Evolutionary conservation across 2,329 filamentous ascomycete genomes (phyloP).

Genomic region (Scytalidium sp.): DNA sequence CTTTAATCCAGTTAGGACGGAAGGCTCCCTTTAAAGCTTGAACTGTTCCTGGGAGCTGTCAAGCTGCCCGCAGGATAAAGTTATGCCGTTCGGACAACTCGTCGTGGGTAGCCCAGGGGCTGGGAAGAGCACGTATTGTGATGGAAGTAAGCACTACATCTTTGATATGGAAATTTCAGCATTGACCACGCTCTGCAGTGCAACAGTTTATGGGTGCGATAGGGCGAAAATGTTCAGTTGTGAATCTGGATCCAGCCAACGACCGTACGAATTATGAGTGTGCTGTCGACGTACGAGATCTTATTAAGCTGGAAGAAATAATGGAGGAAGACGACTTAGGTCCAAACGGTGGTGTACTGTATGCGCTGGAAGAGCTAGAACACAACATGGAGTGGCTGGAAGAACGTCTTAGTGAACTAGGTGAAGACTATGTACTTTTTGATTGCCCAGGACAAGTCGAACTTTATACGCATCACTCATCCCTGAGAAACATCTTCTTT

Average conservation of each 20-base stretch:
- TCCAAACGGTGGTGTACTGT: slow-evolving; percentile 88
- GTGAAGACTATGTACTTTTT: slow-evolving; percentile 90
- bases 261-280: slow-evolving; percentile 86
- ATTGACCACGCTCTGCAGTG: slow-evolving; percentile 48
- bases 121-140: slow-evolving; percentile 96
- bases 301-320: slow-evolving; percentile 89
- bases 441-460: slow-evolving; percentile 98
- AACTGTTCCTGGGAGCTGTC: background rate
- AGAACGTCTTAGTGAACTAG: slow-evolving; percentile 72
- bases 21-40: background rate
- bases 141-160: slow-evolving; percentile 65
- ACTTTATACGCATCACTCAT: slow-evolving; percentile 92
- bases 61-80: background rate
- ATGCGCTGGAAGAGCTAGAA: slow-evolving; percentile 92
- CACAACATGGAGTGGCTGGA: slow-evolving; percentile 92
- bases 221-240: slow-evolving; percentile 88
- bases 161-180: background rate
- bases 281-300: slow-evolving; percentile 83
- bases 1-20: too few species aligned
- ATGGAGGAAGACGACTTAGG: slow-evolving; percentile 90
- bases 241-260: slow-evolving; percentile 97
- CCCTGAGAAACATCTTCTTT: slow-evolving; percentile 87
- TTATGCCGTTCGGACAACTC: slow-evolving; percentile 46
- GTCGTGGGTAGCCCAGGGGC: slow-evolving; percentile 92
- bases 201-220: slow-evolving; percentile 97